Evolutionary conservation across 2,329 filamentous ascomycete species (phyloP), one percentile per base, ranked within the genome.

Genomic region (Coniella vitis): DNA sequence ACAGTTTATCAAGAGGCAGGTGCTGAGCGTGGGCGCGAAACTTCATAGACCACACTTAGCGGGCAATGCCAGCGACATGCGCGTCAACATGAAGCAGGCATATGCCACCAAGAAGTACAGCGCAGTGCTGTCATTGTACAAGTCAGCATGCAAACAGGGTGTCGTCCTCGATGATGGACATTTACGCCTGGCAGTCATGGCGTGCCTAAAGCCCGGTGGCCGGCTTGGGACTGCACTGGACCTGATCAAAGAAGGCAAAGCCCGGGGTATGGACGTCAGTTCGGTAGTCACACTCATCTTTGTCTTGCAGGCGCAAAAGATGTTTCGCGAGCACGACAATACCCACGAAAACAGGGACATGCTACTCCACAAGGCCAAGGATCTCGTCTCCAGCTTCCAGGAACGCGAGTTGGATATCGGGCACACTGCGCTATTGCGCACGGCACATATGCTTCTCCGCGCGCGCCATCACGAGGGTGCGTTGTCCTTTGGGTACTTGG

Each of bases 161-260:
- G 61, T 73, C 56, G 60, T 61, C 1, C 64, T 64, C 51, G 69
- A 66, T 22, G 56, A 58, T 3, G 63, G 67, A 20, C 74, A 70
- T 46, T 63, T 79, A 13, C 68, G 70, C n/a, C 61, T 77, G 4
- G 74, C 71, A 8, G 68, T 79, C 8, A 56, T 67, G 9, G 72
- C 73, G 2, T 63, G 67, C 13, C 56, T 78, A 44, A 60, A 59
- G 14, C 39, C 57, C 14, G 59, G 57, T 3, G 49, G 58, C 3
- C 56, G 60, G 38, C 50, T 65, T 41, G 49, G 57, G 40, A 40
- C 57, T 17, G 72, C 74, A 1, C 59, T 66, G 16, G 55, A 54
- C 0, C 60, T 78, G 14, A 64, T 79, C 5, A 57, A 58, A 5
- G 56, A 59, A 25, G 70, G 72, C 0, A 63, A 70, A 32, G 45